Evolutionary conservation across 495 filamentous ascomycete species (phyloP).

Genomic region (Neurospora discreta): DNA sequence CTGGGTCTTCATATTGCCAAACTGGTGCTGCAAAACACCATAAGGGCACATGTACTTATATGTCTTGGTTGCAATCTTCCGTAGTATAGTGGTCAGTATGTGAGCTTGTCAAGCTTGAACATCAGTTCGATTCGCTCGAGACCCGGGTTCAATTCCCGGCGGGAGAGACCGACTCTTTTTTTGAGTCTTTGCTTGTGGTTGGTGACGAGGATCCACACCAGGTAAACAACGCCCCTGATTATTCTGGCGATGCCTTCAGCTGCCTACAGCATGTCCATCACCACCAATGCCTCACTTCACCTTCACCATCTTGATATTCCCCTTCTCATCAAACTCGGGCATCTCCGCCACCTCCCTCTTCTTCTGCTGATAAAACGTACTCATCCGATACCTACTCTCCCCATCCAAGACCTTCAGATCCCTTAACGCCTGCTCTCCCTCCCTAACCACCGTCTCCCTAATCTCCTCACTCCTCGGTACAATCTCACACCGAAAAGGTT

Average conservation of each 20-base stretch:
- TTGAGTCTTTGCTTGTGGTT: background rate
- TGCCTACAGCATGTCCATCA: no score
- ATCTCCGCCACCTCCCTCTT: slow-evolving; percentile 19
- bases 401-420: slow-evolving; percentile 45
- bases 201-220: background rate
- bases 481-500: slow-evolving; percentile 42
- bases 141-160: no score
- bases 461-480: slow-evolving; percentile 39
- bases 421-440: slow-evolving; percentile 41
- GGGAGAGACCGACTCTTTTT: background rate
- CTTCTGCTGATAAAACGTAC: slow-evolving; percentile 35
- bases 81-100: background rate
- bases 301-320: slow-evolving; percentile 18
- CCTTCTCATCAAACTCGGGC: slow-evolving; percentile 20
- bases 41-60: accelerated
- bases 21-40: background rate
- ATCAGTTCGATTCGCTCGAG: no score
- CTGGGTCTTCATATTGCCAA: background rate
- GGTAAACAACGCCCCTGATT: background rate
- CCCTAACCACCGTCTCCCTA: slow-evolving; percentile 38
- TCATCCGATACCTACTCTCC: slow-evolving; percentile 48
- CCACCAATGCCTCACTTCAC: slow-evolving; percentile 5
- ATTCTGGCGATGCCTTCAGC: background rate
- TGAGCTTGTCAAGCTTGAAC: no score
- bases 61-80: background rate